A percentile compares a stretch with the other conserved stretches of the same genome.
Evolutionary conservation across 2,329 filamentous ascomycete genomes (phyloP).

Genomic region (Chrysoporthe deuterocubensis): DNA sequence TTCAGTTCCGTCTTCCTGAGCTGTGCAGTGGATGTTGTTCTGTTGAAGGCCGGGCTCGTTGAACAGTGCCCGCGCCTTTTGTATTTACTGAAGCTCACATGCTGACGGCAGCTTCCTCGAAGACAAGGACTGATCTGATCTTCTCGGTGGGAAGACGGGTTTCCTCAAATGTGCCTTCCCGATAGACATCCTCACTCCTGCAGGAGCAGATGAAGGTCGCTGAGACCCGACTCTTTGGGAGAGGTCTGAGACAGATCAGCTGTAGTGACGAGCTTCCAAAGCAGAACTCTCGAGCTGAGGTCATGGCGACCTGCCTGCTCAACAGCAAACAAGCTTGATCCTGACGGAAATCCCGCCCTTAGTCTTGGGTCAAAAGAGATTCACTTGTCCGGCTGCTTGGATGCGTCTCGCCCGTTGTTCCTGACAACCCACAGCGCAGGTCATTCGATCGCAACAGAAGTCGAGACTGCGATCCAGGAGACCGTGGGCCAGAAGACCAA

Average conservation of each 20-base stretch:
- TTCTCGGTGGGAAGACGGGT: background rate
- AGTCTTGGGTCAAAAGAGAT: background rate
- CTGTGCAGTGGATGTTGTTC: slow-evolving; percentile 2
- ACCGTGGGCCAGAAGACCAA: too few relatives aligned
- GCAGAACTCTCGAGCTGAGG: background rate
- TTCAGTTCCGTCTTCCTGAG: background rate
- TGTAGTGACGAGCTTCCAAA: background rate
- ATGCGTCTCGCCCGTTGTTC: background rate
- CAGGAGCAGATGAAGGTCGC: background rate
- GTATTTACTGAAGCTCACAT: slow-evolving; percentile 8
- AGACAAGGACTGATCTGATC: background rate
- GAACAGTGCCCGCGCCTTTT: background rate
- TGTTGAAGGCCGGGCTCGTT: background rate
- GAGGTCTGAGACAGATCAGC: slow-evolving; percentile 12
- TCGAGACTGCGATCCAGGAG: too few relatives aligned
- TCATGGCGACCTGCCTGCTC: background rate
- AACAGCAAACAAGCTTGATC: background rate
- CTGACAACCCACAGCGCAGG: too few relatives aligned
- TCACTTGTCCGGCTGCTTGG: background rate
- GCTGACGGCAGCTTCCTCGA: slow-evolving; percentile 16
- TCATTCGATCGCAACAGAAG: too few relatives aligned
- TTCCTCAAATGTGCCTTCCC: slow-evolving; percentile 18
- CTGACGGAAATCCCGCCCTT: background rate
- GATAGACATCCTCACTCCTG: slow-evolving; percentile 5
- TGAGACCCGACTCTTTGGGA: slow-evolving; percentile 11